Evolutionary conservation across 2,329 filamentous ascomycete species (phyloP).

Genomic region (Cladobotryum mycophilum): DNA sequence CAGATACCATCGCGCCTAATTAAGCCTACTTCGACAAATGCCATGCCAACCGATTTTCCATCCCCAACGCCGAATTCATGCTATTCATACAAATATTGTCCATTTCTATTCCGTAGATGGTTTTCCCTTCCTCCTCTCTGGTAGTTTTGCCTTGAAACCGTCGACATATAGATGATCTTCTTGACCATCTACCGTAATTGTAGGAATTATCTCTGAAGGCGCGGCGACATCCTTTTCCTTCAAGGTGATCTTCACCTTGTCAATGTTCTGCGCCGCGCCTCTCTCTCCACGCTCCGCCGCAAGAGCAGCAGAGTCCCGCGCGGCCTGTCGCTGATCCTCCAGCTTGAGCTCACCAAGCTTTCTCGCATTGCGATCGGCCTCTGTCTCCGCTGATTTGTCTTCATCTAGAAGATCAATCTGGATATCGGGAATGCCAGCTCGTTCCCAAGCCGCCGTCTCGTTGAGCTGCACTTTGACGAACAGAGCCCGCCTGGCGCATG

Average conservation of each 20-base stretch:
- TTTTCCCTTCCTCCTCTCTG: constrained; percentile 3
- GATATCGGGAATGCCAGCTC: constrained; percentile 52
- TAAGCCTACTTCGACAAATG: neutral
- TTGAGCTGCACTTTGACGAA: constrained; percentile 86
- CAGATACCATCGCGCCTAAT: neutral
- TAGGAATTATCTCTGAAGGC: constrained; percentile 19
- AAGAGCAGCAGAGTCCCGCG: constrained; percentile 36
- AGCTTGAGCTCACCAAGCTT: constrained; percentile 38
- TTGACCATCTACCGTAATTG: constrained; percentile 23
- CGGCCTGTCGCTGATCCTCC: constrained; percentile 35
- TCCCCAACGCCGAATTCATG: constrained; percentile 5
- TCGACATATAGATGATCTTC: constrained; percentile 43
- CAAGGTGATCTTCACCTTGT: constrained; percentile 42
- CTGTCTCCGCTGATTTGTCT: constrained; percentile 44
- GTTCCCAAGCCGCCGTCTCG: constrained; percentile 79
- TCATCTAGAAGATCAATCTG: constrained; percentile 63
- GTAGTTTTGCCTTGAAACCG: constrained; percentile 29
- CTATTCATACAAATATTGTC: neutral
- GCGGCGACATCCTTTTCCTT: constrained; percentile 40
- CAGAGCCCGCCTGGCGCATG: constrained; percentile 71
- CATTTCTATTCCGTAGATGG: neutral
- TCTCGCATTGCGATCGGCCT: constrained; percentile 29
- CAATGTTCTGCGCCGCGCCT: constrained; percentile 13
- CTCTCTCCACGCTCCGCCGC: constrained; percentile 44
- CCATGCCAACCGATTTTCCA: neutral